Conservation (phyloP, 352 stramenopile genomes). For the Phytophthora crassamura region DNA sequence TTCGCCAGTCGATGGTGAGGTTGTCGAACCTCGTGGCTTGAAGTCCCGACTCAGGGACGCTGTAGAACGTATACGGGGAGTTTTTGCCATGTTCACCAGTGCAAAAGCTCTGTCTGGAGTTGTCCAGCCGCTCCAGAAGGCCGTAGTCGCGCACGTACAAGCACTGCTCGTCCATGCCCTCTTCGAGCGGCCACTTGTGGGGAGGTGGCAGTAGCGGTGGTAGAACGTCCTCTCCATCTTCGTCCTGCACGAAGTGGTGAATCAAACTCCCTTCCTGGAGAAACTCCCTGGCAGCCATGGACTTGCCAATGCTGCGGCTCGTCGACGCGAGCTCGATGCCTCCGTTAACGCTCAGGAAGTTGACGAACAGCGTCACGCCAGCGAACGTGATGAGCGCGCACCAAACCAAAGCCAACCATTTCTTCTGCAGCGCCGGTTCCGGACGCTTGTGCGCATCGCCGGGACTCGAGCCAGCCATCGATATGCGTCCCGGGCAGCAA, state of each 20-base stretch:
- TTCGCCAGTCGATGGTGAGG: slow-evolving; percentile 12
- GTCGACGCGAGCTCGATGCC: too few species aligned
- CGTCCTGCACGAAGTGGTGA: not conserved
- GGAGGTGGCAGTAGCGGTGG: not conserved
- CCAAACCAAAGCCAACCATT: too few species aligned
- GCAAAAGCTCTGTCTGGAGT: slow-evolving; percentile 11
- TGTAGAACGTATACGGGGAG: slow-evolving; percentile 15
- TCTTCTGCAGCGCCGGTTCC: too few species aligned
- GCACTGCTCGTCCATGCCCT: slow-evolving; percentile 7
- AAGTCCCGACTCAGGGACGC: not conserved
- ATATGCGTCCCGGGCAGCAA: too few species aligned
- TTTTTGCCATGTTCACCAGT: not conserved
- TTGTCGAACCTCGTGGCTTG: slow-evolving; percentile 20
- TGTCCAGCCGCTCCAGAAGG: slow-evolving; percentile 17
- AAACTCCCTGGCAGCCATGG: too few species aligned
- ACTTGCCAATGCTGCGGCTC: too few species aligned
- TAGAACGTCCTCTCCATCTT: not conserved
- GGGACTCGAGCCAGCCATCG: too few species aligned
- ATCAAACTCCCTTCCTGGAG: not conserved
- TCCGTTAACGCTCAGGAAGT: too few species aligned
- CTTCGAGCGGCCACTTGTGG: not conserved
- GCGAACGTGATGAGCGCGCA: too few species aligned
- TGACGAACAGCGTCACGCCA: too few species aligned
- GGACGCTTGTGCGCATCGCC: too few species aligned
- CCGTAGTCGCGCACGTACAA: slow-evolving; percentile 18